These are phyloP conservation scores for Penicillium sp. DNA, from an alignment of 2,329 filamentous ascomycete genomes.

Conservation along the genomic window DNA sequence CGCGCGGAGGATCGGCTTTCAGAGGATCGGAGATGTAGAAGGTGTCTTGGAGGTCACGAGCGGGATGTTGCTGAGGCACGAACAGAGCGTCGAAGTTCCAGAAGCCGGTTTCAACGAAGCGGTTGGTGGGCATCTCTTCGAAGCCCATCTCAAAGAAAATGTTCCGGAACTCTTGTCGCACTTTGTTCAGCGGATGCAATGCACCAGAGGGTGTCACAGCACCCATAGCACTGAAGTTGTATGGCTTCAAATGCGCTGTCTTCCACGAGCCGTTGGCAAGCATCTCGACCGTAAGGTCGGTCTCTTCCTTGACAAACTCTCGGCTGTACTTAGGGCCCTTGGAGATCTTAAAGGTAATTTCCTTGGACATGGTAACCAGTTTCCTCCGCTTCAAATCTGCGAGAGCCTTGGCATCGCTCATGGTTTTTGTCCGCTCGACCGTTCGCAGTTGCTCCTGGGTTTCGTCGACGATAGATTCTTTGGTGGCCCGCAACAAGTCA, in stretches of 20 bases:
- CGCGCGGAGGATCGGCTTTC: slow-evolving; percentile 60
- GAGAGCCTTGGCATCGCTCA: slow-evolving; percentile 67
- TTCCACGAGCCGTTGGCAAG: slow-evolving; percentile 82
- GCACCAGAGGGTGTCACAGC: slow-evolving; percentile 46
- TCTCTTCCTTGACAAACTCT: slow-evolving; percentile 87
- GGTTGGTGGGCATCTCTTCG: slow-evolving; percentile 92
- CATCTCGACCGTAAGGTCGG: slow-evolving; percentile 92
- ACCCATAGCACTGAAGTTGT: slow-evolving; percentile 69
- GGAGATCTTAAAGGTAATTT: slow-evolving; percentile 72
- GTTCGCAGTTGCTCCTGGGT: slow-evolving; percentile 69
- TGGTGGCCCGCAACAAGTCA: slow-evolving; percentile 50
- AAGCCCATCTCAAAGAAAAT: slow-evolving; percentile 99
- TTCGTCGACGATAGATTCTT: slow-evolving; percentile 70
- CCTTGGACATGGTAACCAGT: slow-evolving; percentile 75
- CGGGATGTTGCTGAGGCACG: slow-evolving; percentile 95
- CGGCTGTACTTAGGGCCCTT: slow-evolving; percentile 86
- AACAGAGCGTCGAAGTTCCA: slow-evolving; percentile 99
- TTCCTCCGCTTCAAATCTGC: slow-evolving; percentile 88
- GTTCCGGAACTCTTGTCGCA: slow-evolving; percentile 88
- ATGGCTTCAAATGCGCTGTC: slow-evolving; percentile 78
- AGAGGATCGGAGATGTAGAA: slow-evolving; percentile 95
- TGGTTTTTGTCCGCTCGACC: slow-evolving; percentile 63
- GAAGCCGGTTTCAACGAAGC: slow-evolving; percentile 93
- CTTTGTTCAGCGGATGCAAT: slow-evolving; percentile 70
- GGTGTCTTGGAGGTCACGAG: slow-evolving; percentile 93